Conservation (phyloP, 352 stramenopile species). For the Pythium coloratum region DNA sequence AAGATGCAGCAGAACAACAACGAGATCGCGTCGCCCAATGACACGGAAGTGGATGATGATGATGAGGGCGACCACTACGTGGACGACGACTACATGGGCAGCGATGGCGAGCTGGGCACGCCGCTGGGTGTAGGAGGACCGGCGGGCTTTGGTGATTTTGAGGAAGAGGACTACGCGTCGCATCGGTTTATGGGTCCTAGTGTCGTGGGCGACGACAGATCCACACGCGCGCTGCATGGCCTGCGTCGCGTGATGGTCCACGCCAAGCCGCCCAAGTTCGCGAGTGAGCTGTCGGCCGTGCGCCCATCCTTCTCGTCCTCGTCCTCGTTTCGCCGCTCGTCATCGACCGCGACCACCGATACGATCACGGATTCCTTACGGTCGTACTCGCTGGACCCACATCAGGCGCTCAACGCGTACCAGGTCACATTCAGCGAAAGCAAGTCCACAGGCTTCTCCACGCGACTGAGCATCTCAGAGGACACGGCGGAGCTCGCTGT, state of each 20-base stretch:
- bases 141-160: conserved; percentile 50
- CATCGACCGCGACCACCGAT: conserved; percentile 8
- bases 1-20: conserved; percentile 4
- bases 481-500: conserved; percentile 41
- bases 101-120: conserved; percentile 54
- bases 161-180: conserved; percentile 39
- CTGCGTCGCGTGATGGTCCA: conserved; percentile 64
- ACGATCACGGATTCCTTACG: conserved; percentile 6
- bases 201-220: conserved; percentile 36
- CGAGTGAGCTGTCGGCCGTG: conserved; percentile 43
- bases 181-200: conserved; percentile 73
- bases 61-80: conserved; percentile 31
- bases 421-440: conserved; percentile 63
- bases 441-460: conserved; percentile 46
- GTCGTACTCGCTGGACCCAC: conserved; percentile 20
- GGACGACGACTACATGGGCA: conserved; percentile 18
- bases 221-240: conserved; percentile 48
- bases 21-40: conserved; percentile 20
- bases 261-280: conserved; percentile 63
- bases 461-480: conserved; percentile 25
- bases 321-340: conserved; percentile 12
- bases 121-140: conserved; percentile 47
- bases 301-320: conserved; percentile 18
- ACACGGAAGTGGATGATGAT: conserved; percentile 33
- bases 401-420: conserved; percentile 44